Evolutionary conservation across 2,329 filamentous ascomycete genomes (phyloP), one percentile per base, ranked within the genome.

Genomic region (Scortechinia acanthostroma): DNA sequence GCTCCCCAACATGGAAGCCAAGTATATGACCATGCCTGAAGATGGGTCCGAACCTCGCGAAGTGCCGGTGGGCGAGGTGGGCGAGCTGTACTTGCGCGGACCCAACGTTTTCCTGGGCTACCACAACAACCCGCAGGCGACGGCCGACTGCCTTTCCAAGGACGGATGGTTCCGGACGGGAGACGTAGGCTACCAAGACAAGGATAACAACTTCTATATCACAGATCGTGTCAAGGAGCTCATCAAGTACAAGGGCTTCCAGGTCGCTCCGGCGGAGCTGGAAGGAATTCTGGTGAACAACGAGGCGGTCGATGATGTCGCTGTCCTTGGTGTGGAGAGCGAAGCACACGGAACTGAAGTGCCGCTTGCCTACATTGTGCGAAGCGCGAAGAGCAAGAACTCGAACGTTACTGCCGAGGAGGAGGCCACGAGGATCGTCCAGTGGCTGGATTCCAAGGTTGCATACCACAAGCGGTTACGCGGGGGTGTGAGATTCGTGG

Each of bases 121-220:
- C 57, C 73, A 84, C 53, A 88, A 89, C 55, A 86, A 86, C 47
- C 75, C 80, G 0, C 76, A 84, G 49, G 78, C 83, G 2, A 89
- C 88, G 2, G 70, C 68, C 2, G 81, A 88, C 42, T 81, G 85
- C 0, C 80, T 93, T 49, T 86, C 85, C 2, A 52, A 68, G 0
- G 88, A 94, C 51, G 88, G 88, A 1, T 96, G 82, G 69, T 95
- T 95, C 73, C 91, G 84, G 63, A 95, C 91, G 0, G 91, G 91
- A 2, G 91, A 96, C 55, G 81, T 95, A 21, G 87, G 88, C 3
- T 82, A 87, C 51, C 78, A 87, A 55, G 88, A 95, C 57, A 68
- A 74, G 42, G 73, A 86, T 43, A 86, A 86, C 22, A 88, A 94
- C 57, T 88, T 94, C 55, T 95, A 83, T 68, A 91, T 95, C 58